A percentile compares a stretch with the other conserved stretches of the same genome.
phyloP scores from a whole-genome alignment of 345 rosid species.

The Diplotaxis tenuifolia region DNA sequence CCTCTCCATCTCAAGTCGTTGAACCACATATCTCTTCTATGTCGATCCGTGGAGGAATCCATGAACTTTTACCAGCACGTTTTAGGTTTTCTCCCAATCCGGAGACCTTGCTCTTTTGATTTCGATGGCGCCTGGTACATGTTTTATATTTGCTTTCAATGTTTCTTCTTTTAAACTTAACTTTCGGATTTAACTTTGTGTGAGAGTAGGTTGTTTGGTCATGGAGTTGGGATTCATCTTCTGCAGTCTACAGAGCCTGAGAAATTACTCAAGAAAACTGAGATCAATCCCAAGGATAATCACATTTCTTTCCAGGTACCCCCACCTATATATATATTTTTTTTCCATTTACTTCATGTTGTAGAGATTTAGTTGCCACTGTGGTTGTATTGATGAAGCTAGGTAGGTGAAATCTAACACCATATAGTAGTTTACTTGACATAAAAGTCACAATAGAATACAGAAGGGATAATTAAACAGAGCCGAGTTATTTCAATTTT shows the following conservation, averaged over 20 bases:
- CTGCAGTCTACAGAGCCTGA: slow-evolving; percentile 70
- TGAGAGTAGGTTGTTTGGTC: slow-evolving; percentile 57
- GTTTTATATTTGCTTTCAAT: background rate
- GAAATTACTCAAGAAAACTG: slow-evolving; percentile 51
- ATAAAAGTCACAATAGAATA: background rate
- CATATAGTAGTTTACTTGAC: background rate
- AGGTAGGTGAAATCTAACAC: background rate
- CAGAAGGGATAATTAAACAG: background rate
- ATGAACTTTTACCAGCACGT: slow-evolving; percentile 64
- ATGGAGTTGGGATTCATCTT: slow-evolving; percentile 76
- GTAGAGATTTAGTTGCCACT: background rate
- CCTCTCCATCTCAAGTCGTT: slow-evolving; percentile 76
- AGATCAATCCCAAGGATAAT: slow-evolving; percentile 83
- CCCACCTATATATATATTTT: background rate
- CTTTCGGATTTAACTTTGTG: background rate
- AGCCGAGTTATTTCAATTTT: background rate
- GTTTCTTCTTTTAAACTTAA: background rate
- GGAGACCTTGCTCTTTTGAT: slow-evolving; percentile 83
- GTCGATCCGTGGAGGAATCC: slow-evolving; percentile 68
- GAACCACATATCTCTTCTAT: slow-evolving; percentile 76
- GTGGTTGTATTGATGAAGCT: background rate
- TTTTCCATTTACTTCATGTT: background rate
- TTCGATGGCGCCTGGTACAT: slow-evolving; percentile 82
- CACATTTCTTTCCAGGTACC: slow-evolving; percentile 85
- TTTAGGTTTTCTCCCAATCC: slow-evolving; percentile 71